Base-by-base conservation (phyloP, 2,329 filamentous ascomycete species). In the Dichotomopilus funicola region DNA sequence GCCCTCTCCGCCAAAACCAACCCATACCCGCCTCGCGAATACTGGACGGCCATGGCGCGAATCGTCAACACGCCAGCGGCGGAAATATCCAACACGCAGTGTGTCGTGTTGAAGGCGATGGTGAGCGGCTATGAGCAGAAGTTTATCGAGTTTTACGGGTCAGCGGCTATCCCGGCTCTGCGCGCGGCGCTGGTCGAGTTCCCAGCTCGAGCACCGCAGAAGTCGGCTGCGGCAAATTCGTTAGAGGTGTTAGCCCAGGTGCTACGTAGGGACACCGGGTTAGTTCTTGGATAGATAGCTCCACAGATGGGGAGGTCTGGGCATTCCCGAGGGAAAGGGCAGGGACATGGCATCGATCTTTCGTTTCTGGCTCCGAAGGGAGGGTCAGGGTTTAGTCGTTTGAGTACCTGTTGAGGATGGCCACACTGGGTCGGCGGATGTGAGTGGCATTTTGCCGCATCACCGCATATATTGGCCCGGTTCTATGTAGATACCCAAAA, bases 91-190 rank as follows among this genome's bases (percentile, higher is more conserved):
- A 81, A 86, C 59, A 91, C 87, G 0, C 88, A 91, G 62, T 82
- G 84, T 59, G 77, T 85, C 5, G 81, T 91, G 1, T 74, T 92
- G 42, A 81, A 85, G 56, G 77, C 83, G 6, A 85, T 92, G 79
- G 81, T 92, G 35, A 79, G 87, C 53, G 81, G 86, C 31, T 87
- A 87, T 59, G 85, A 89, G 59, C 78, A 83, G 53, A 85, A 87
- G 13, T 90, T 97, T 64, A 73, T 96, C 49, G 76, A 78, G 11
- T 89, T 94, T 62, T 99, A 91, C 65, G 92, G 91, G 1, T 84
- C 82, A 49, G 82, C 87, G 6, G 91, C 82, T 0, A 68, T 88
- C n/a, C 86, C 81, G 0, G 83, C 89, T 1, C 69, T 96, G 61
- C 77, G 83, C 40, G 75, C 81, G 51, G 88, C 88, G 0, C 73